Conservation (phyloP, 2,329 filamentous ascomycete genomes). For the Pseudopyrenochaeta lycopersici region DNA sequence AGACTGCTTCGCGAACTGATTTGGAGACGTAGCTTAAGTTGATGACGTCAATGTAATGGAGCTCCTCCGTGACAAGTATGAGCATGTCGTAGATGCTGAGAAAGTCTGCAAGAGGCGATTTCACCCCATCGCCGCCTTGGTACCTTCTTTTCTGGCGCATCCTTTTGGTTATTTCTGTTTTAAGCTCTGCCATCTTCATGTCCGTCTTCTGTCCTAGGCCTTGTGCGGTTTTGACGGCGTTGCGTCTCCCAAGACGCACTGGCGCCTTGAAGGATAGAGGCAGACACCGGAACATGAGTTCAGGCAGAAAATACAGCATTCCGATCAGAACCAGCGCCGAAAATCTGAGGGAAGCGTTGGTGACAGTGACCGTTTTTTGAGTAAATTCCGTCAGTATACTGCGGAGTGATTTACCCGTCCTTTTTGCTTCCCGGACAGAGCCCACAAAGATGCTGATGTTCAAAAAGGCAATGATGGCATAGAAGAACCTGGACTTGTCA, state of each 20-base stretch:
- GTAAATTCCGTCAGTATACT: too few species aligned
- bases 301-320: constrained; percentile 13
- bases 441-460: constrained; percentile 14
- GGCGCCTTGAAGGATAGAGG: constrained; percentile 23
- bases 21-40: constrained; percentile 36
- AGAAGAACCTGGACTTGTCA: constrained; percentile 12
- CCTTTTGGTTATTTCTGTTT: constrained; percentile 1
- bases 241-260: constrained; percentile 25
- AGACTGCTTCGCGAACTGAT: constrained; percentile 30
- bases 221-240: constrained; percentile 22
- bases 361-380: too few species aligned
- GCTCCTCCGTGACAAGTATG: constrained; percentile 30
- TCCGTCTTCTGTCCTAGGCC: constrained; percentile 18
- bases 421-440: neutral
- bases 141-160: constrained; percentile 3
- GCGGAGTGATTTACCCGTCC: constrained; percentile 1
- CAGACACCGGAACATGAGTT: constrained; percentile 26
- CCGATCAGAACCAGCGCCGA: neutral
- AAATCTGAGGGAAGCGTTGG: too few species aligned
- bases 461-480: constrained; percentile 19
- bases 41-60: constrained; percentile 38
- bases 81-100: constrained; percentile 43
- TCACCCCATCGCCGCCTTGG: constrained; percentile 2
- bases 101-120: constrained; percentile 30
- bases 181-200: constrained; percentile 16